Conservation (phyloP, 2,329 filamentous ascomycete genomes). For the Immersiporthe knoxdaviesiana region DNA sequence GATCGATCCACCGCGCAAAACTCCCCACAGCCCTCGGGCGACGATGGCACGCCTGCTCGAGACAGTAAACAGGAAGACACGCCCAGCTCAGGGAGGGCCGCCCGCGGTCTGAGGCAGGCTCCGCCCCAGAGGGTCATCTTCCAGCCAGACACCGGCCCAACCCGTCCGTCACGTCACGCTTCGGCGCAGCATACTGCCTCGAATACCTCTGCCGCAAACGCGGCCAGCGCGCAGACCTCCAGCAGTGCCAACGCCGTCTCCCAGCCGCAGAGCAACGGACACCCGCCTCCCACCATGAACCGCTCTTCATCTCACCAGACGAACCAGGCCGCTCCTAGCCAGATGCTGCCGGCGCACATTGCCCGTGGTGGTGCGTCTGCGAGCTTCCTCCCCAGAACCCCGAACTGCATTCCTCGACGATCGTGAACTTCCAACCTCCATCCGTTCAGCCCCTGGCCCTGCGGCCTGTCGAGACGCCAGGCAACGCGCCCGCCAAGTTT, state of each 20-base stretch:
- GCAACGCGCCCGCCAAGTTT: constrained; percentile 73
- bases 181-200: constrained; percentile 49
- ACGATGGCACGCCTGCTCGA: constrained; percentile 62
- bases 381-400: constrained; percentile 55
- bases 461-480: constrained; percentile 74
- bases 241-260: constrained; percentile 34
- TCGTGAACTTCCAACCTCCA: constrained; percentile 73
- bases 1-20: constrained; percentile 58
- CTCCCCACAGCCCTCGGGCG: constrained; percentile 59
- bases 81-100: constrained; percentile 59
- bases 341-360: constrained; percentile 34
- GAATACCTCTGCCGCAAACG: not conserved
- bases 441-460: constrained; percentile 66
- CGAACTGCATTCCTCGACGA: constrained; percentile 61
- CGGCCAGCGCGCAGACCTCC: constrained; percentile 27
- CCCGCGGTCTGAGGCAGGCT: constrained; percentile 74
- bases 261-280: constrained; percentile 34
- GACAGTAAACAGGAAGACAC: constrained; percentile 56
- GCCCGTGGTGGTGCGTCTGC: constrained; percentile 48
- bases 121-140: constrained; percentile 84
- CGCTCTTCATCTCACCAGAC: constrained; percentile 26
- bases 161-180: constrained; percentile 65
- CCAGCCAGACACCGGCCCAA: constrained; percentile 74
- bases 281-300: constrained; percentile 20
- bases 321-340: constrained; percentile 33